Percentiles rank a stretch among this genome's conserved stretches.
phyloP scores from a whole-genome alignment of 1,139 yeast species.

The Geotrichum phurueaensis region DNA sequence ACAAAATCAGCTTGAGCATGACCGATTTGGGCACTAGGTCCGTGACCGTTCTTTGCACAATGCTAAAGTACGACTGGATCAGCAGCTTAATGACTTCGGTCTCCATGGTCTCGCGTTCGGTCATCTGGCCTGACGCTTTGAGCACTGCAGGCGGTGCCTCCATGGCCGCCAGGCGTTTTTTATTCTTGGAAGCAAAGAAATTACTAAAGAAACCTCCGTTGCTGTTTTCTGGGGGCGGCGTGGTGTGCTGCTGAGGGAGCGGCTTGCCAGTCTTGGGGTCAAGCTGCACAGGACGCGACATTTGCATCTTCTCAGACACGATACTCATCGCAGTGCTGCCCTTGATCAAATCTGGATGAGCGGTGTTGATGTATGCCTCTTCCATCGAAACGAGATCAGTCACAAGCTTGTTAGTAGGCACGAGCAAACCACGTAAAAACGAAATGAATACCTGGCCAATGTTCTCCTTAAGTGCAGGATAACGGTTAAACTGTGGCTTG shows the following conservation, averaged over 20 bases:
- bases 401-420: conserved; percentile 84
- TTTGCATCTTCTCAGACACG: conserved; percentile 84
- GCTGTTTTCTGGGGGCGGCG: conserved; percentile 21
- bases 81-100: conserved; percentile 93
- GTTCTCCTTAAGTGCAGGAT: conserved; percentile 85
- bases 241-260: conserved; percentile 22
- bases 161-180: conserved; percentile 89
- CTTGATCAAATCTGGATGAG: conserved; percentile 91
- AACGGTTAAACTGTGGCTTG: conserved; percentile 75
- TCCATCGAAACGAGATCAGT: conserved; percentile 77
- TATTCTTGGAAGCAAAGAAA: conserved; percentile 85
- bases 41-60: conserved; percentile 88
- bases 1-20: conserved; percentile 72
- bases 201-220: conserved; percentile 86
- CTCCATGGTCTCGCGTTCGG: conserved; percentile 94
- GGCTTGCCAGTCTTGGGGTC: conserved; percentile 91
- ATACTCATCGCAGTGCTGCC: conserved; percentile 94
- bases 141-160: conserved; percentile 95
- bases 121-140: conserved; percentile 91
- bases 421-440: conserved; percentile 69
- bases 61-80: conserved; percentile 81
- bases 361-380: conserved; percentile 94
- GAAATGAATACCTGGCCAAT: conserved; percentile 74
- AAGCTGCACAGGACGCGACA: conserved; percentile 68
- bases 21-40: conserved; percentile 93